These are phyloP conservation scores for Acmispon strigosus DNA, from an alignment of 306 rosid genomes.

Conservation along the genomic window DNA sequence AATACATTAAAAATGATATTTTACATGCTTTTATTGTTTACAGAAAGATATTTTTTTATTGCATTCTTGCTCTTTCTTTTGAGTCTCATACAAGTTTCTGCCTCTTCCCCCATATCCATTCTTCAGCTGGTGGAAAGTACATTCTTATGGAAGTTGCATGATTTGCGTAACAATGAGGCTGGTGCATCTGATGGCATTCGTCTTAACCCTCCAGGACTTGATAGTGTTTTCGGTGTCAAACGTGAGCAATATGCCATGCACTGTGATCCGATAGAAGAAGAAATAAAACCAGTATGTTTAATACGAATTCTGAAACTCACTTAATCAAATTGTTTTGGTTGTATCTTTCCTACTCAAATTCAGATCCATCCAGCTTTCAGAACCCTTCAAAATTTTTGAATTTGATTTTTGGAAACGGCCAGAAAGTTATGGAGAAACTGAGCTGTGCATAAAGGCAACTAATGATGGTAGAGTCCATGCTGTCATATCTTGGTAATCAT, in stretches of 20 bases:
- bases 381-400: slow-evolving; percentile 96
- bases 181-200: slow-evolving; percentile 53
- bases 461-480: slow-evolving; percentile 71
- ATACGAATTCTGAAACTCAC: slow-evolving; percentile 5
- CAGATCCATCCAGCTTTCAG: slow-evolving; percentile 81
- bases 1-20: background rate
- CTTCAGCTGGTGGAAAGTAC: slow-evolving; percentile 81
- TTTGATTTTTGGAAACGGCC: slow-evolving; percentile 99
- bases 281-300: slow-evolving; percentile 61
- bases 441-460: slow-evolving; percentile 54
- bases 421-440: slow-evolving; percentile 64
- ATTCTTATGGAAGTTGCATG: slow-evolving; percentile 67
- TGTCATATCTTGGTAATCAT: slow-evolving; percentile 73
- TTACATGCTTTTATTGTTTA: background rate
- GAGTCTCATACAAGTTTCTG: slow-evolving; percentile 7
- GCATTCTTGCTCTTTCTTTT: background rate
- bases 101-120: background rate
- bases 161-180: slow-evolving; percentile 56
- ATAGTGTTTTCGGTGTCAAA: slow-evolving; percentile 41
- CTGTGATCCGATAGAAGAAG: slow-evolving; percentile 49
- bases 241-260: slow-evolving; percentile 75
- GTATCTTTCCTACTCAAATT: slow-evolving; percentile 42
- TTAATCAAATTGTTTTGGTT: slow-evolving; percentile 10
- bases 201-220: slow-evolving; percentile 54
- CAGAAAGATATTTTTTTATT: background rate